Percentiles rank a stretch among this genome's conserved stretches.
Evolutionary conservation across 2,329 filamentous ascomycete species (phyloP).

Genomic region (Epichloe bromicola): DNA sequence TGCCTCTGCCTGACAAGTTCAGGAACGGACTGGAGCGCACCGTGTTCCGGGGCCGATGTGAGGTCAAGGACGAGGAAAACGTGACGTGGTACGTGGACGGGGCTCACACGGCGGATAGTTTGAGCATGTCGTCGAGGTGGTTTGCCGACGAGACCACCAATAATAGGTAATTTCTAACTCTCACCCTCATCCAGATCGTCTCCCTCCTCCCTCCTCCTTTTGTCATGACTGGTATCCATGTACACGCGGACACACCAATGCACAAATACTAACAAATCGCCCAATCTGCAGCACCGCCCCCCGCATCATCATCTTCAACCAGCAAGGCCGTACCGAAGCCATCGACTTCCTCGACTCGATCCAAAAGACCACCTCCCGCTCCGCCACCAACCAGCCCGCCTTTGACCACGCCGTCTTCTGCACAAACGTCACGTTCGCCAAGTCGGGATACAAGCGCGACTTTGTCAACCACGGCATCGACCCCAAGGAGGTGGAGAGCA

Average conservation of each 20-base stretch:
- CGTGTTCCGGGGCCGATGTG: constrained; percentile 69
- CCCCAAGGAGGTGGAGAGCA: constrained; percentile 34
- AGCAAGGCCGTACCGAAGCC: constrained; percentile 47
- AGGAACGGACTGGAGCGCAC: constrained; percentile 61
- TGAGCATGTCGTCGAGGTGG: constrained; percentile 71
- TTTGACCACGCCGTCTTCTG: constrained; percentile 75
- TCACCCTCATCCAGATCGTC: neutral
- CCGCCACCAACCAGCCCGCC: constrained; percentile 14
- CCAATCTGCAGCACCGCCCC: constrained; percentile 17
- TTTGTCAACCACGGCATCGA: constrained; percentile 44
- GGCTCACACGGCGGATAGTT: constrained; percentile 83
- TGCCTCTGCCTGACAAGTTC: constrained; percentile 48
- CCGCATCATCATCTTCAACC: constrained; percentile 73
- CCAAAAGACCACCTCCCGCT: constrained; percentile 20
- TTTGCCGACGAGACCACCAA: constrained; percentile 45
- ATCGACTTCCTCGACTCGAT: constrained; percentile 40
- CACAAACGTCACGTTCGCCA: constrained; percentile 52
- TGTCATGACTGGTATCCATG: neutral
- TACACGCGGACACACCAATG: neutral
- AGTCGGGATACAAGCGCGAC: constrained; percentile 39
- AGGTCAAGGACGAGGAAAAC: constrained; percentile 38
- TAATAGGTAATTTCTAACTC: constrained; percentile 15
- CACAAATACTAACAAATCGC: neutral
- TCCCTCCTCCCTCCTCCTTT: neutral
- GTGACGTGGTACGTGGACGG: constrained; percentile 84